Conservation (phyloP, 1,284 basidiomycete genomes). For the Apiotrichum gamsii region DNA sequence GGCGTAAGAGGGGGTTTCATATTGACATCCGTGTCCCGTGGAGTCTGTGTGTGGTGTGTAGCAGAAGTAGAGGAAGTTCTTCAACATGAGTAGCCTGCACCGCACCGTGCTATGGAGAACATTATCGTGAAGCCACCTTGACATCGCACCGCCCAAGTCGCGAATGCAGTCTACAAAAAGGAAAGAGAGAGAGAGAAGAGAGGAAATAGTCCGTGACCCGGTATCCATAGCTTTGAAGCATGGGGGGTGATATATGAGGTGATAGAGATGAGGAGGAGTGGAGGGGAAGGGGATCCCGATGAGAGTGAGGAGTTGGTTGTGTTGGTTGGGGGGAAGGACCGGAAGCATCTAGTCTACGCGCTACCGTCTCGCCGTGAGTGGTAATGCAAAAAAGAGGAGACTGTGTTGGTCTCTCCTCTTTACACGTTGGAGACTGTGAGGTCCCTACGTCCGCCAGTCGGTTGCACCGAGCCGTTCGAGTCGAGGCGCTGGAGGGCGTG, state of each 20-base stretch:
- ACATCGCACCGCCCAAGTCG: no score
- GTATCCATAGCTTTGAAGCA: no score
- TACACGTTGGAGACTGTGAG: constrained; percentile 9
- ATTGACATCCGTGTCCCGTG: no score
- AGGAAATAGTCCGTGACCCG: no score
- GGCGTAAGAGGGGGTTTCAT: no score
- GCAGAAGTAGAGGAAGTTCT: no score
- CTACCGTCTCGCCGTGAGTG: background rate
- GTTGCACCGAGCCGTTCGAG: constrained; percentile 1
- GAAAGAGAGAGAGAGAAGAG: background rate
- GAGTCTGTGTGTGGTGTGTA: no score
- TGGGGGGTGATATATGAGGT: background rate
- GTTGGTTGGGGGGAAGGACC: background rate
- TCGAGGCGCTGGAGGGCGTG: background rate
- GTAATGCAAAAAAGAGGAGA: background rate
- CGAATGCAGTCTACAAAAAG: no score
- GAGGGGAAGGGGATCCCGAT: background rate
- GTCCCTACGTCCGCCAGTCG: background rate
- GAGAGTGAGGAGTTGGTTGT: background rate
- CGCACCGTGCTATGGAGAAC: no score
- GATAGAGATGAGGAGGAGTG: background rate
- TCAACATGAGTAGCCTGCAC: no score
- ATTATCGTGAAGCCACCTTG: no score
- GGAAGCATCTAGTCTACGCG: background rate
- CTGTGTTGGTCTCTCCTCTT: background rate